A percentile compares a stretch with the other conserved stretches of the same genome.
Evolutionary conservation across 2,329 filamentous ascomycete species (phyloP).

Genomic region (Fusarium albidum): DNA sequence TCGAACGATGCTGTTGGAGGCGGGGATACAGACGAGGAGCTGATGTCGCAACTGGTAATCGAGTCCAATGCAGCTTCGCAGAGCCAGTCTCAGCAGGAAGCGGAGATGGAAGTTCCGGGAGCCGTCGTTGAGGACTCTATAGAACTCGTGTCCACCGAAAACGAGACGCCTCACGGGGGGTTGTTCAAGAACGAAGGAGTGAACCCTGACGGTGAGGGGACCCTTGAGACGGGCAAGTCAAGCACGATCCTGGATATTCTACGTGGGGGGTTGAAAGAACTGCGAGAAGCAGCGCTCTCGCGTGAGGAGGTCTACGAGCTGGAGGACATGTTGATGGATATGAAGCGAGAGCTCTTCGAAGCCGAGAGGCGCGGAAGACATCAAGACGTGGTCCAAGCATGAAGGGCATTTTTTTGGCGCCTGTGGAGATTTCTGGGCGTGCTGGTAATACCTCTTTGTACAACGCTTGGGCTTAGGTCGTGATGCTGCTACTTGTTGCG

Average conservation of each 20-base stretch:
- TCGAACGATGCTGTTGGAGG: conserved; percentile 11
- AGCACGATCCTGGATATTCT: conserved; percentile 44
- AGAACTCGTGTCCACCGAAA: conserved; percentile 20
- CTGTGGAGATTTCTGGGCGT: conserved; percentile 20
- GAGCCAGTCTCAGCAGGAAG: conserved; percentile 39
- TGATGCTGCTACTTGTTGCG: conserved; percentile 21
- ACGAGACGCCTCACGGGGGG: conserved; percentile 2
- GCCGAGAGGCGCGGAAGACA: conserved; percentile 68
- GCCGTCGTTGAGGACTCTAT: conserved; percentile 35
- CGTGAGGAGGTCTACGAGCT: conserved; percentile 73
- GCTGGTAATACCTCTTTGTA: conserved; percentile 29
- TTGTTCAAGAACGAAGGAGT: conserved; percentile 4
- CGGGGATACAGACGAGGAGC: conserved; percentile 51
- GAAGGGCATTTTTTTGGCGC: conserved; percentile 33
- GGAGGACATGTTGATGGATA: conserved; percentile 82
- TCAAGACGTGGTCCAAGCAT: conserved; percentile 29
- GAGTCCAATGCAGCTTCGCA: conserved; percentile 52
- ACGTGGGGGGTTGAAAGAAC: conserved; percentile 58
- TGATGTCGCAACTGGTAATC: conserved; percentile 51
- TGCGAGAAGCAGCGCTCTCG: conserved; percentile 67
- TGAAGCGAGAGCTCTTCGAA: conserved; percentile 76
- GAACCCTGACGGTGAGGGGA: conserved; percentile 6
- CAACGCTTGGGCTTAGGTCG: conserved; percentile 13
- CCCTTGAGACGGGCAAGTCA: conserved; percentile 19
- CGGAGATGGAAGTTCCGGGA: conserved; percentile 15